phyloP scores from a whole-genome alignment of 2,329 filamentous ascomycete species.

The Pseudodiploospora longispora region DNA sequence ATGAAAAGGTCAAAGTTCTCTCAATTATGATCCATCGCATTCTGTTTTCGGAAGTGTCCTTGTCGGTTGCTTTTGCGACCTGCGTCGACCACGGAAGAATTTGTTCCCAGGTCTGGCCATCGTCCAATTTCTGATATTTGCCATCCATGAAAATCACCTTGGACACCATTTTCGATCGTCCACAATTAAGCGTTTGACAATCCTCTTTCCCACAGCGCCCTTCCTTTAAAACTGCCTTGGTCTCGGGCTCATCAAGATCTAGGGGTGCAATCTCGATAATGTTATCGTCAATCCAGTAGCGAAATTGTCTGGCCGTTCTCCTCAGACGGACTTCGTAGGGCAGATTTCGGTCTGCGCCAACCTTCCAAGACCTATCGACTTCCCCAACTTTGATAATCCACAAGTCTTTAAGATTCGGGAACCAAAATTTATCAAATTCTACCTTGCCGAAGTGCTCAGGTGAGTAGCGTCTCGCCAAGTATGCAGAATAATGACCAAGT shows the following conservation, averaged over 20 bases:
- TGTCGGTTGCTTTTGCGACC: constrained; percentile 17
- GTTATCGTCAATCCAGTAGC: constrained; percentile 30
- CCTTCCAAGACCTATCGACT: constrained; percentile 27
- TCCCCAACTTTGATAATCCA: constrained; percentile 33
- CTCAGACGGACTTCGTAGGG: constrained; percentile 21
- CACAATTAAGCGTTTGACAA: constrained; percentile 27
- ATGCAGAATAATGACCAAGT: constrained; percentile 26
- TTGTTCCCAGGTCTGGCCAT: constrained; percentile 22
- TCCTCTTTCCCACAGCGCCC: constrained; percentile 27
- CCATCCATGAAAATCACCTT: constrained; percentile 29
- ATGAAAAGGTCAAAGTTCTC: constrained; percentile 28
- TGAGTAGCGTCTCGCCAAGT: constrained; percentile 24
- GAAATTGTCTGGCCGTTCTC: constrained; percentile 28
- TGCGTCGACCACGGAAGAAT: constrained; percentile 24
- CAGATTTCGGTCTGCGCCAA: constrained; percentile 22
- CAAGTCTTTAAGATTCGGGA: constrained; percentile 28
- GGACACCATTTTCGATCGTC: constrained; percentile 29
- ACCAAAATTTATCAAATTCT: constrained; percentile 30
- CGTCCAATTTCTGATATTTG: constrained; percentile 18
- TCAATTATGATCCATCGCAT: constrained; percentile 32
- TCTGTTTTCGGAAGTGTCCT: constrained; percentile 21
- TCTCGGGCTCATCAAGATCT: constrained; percentile 25
- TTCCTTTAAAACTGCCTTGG: constrained; percentile 23
- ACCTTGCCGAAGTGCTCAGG: constrained; percentile 23
- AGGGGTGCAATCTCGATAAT: constrained; percentile 29